Percentiles rank a stretch among this genome's conserved stretches.
Conservation (phyloP, 306 rosid genomes). For the Cyamopsis tetragonoloba region DNA sequence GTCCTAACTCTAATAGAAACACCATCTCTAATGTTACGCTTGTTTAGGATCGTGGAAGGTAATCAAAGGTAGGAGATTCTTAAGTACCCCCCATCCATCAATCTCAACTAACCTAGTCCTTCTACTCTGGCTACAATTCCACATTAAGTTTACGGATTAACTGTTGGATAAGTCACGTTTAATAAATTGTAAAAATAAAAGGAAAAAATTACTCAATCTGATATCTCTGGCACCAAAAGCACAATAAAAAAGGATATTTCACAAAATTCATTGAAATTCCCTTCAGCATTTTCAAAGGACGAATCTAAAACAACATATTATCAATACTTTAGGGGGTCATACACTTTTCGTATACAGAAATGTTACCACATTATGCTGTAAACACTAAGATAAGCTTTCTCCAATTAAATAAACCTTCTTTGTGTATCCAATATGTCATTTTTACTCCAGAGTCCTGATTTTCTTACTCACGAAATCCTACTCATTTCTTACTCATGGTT, state of each 20-base stretch:
- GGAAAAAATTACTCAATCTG: background rate
- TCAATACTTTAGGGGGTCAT: background rate
- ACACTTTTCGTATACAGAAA: background rate
- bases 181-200: background rate
- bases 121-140: background rate
- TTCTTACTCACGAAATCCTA: too few species aligned
- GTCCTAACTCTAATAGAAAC: conserved; percentile 4
- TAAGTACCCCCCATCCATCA: background rate
- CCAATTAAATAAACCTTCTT: background rate
- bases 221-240: conserved; percentile 11
- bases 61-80: background rate
- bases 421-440: background rate
- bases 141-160: background rate
- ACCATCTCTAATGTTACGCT: background rate
- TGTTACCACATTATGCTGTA: background rate
- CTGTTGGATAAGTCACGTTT: background rate
- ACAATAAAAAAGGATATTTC: background rate
- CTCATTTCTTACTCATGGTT: too few species aligned
- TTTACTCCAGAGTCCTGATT: too few species aligned
- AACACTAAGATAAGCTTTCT: background rate
- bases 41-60: conserved; percentile 1
- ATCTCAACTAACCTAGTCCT: background rate
- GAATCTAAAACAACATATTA: background rate
- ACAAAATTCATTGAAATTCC: background rate
- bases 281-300: background rate